phyloP scores from a whole-genome alignment of 306 rosid genomes.

The Quercus wislizeni region DNA sequence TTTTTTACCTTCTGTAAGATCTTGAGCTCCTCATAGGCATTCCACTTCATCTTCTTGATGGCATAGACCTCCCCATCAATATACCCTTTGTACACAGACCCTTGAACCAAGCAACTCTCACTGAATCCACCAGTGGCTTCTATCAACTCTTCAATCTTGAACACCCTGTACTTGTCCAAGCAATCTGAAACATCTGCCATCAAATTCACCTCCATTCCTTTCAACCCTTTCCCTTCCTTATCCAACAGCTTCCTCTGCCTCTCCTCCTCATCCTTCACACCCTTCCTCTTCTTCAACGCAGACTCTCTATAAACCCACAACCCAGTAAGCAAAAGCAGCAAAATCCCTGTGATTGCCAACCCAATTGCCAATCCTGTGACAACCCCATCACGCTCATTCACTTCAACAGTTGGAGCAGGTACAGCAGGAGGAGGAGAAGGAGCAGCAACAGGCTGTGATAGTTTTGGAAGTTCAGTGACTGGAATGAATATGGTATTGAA shows the following conservation, averaged over 20 bases:
- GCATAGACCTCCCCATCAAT: conserved; percentile 65
- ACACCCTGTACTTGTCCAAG: conserved; percentile 85
- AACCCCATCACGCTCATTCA: conserved; percentile 34
- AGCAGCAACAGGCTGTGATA: conserved; percentile 50
- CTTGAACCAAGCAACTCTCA: conserved; percentile 62
- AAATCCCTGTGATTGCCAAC: conserved; percentile 52
- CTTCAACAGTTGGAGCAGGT: conserved; percentile 8
- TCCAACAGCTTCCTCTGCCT: conserved; percentile 8
- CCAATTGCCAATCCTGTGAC: conserved; percentile 70
- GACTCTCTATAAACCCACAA: conserved; percentile 52
- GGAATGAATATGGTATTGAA: conserved; percentile 73
- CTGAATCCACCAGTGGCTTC: conserved; percentile 72
- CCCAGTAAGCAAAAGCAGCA: conserved; percentile 50
- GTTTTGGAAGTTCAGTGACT: conserved; percentile 44
- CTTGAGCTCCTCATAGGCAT: conserved; percentile 93
- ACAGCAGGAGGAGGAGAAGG: conserved; percentile 24
- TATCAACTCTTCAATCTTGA: conserved; percentile 56
- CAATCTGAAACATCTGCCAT: conserved; percentile 90
- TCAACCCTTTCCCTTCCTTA: conserved; percentile 24
- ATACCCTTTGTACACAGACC: conserved; percentile 70
- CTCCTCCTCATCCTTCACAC: conserved; percentile 33
- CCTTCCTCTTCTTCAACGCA: conserved; percentile 27
- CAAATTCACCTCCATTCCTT: conserved; percentile 49
- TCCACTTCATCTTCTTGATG: conserved; percentile 96
- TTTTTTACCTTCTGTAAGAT: conserved; percentile 87